Evolutionary conservation across 306 rosid species (phyloP), one percentile per base, ranked within the genome.

Genomic region (Malus sylvestris): DNA sequence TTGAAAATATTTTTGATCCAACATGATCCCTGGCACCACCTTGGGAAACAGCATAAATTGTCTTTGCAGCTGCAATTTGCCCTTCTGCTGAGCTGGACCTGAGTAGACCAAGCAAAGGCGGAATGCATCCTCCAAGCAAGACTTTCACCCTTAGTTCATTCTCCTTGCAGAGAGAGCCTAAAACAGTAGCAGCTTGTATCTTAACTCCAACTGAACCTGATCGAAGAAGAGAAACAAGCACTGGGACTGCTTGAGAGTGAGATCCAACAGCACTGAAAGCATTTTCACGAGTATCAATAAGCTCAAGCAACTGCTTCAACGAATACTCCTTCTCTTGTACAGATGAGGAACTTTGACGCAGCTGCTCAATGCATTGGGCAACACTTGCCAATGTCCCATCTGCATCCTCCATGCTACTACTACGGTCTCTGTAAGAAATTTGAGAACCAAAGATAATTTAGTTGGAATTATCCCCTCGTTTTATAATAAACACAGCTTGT

Each of bases 241-340:
- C 99, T 61, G 99, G 99, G 83, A 96, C 99, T 74, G 99, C 98
- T 79, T 96, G 99, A 80, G 99, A 91, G 83, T 96, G 99, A 82
- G 99, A 92, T 91, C 99, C 99, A 83, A 96, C 98, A 29, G 99
- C 99, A 93, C 99, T 88, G 82, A 91, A 92, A 70, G 94, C 97
- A 86, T 89, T 93, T 86, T 96, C 99, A 57, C 98, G 97, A 61
- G 85, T 86, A 45, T 91, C 96, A 76, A 96, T 89, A 80, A 96
- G 98, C 81, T 88, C 97, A 82, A 79, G 81, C 80, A 96, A 85
- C 83, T 88, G 96, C 84, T 87, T 89, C 83, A 96, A 87, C 67
- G 97, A 89, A 91, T 85, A 85, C 86, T 96, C 99, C 85, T 88
- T 96, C 85, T 96, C 99, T 57, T 86, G 90, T 67, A 72, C 80